Evolutionary conservation across 2,329 filamentous ascomycete species (phyloP), one percentile per base, ranked within the genome.

Genomic region (Escovopsis sp.): DNA sequence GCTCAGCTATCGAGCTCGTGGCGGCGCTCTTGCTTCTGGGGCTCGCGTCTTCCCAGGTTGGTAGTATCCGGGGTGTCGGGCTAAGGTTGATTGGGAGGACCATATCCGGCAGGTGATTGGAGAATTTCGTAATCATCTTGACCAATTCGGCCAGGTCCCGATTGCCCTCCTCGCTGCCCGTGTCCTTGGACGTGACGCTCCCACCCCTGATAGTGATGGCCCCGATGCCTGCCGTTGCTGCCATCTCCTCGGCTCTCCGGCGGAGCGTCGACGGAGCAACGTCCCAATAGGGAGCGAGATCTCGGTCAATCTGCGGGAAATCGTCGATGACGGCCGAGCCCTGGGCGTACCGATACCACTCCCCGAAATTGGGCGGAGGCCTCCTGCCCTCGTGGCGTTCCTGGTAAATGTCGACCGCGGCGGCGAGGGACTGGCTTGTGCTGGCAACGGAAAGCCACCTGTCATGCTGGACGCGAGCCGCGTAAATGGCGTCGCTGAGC

Each of bases 11-110:
- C 1, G 52, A 53, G 7, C 55, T 49, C 12, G 60, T 38, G 32
- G 55, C 53, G 30, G 42, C 49, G 43, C 40, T 48, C 46, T 26
- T 36, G 36, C 28, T 38, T 36, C 44, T 46, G 12, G 38, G 35
- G 32, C 37, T 47, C 12, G 50, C 66, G 44, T 83, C 75, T 44
- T 84, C 77, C 63, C 80, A 78, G 0, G 83, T 77, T 1, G 61
- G 60, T 5, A 64, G 49, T n/a, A 64, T 50, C 4, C 61, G 56
- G 12, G 62, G 61, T 7, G 52, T 48, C 9, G 49, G 45, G 15
- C 82, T 74, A 18, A 84, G 68, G 55, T 94, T 94, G 63, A 94
- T 83, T 0, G 84, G 82, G 18, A 94, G 62, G 48, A 86, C 77
- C 83, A 94, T 88, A 48, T 88, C 76, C 1, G 85, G 85, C 12